phyloP scores from a whole-genome alignment of 164 flowering plant species.

The Sedum album region DNA sequence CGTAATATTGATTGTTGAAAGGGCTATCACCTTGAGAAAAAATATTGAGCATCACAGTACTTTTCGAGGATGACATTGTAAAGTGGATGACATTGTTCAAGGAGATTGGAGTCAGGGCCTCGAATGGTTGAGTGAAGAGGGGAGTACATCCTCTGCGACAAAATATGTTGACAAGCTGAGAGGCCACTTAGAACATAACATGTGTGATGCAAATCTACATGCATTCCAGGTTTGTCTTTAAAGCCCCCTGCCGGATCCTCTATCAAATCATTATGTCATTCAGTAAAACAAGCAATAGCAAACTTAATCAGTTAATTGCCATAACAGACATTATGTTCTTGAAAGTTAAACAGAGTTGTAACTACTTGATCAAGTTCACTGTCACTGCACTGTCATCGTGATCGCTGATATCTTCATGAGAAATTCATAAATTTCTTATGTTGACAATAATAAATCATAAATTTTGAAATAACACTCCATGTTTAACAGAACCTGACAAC shows the following conservation, averaged over 20 bases:
- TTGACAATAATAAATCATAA: background rate
- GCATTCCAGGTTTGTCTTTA: slow-evolving; percentile 81
- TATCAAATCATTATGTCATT: slow-evolving; percentile 12
- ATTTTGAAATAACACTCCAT: background rate
- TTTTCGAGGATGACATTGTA: slow-evolving; percentile 52
- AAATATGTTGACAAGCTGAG: slow-evolving; percentile 56
- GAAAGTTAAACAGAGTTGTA: background rate
- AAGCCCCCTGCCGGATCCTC: slow-evolving; percentile 70
- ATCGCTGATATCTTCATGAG: background rate
- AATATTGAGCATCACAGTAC: slow-evolving; percentile 37
- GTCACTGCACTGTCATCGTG: background rate
- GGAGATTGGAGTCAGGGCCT: slow-evolving; percentile 68
- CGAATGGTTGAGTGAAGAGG: slow-evolving; percentile 46
- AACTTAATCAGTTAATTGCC: background rate
- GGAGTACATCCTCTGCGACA: slow-evolving; percentile 34
- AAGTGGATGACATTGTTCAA: slow-evolving; percentile 76
- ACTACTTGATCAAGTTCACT: background rate
- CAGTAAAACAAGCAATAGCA: background rate
- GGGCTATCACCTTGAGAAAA: slow-evolving; percentile 14
- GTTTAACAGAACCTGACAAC: slow-evolving; percentile 57
- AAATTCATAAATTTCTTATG: background rate
- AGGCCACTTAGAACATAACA: slow-evolving; percentile 92
- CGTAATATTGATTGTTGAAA: background rate
- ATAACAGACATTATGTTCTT: background rate
- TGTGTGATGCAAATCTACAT: slow-evolving; percentile 74